Evolutionary conservation across 208 protist genomes (phyloP), one percentile per base, ranked within the genome.

Genomic region (Kentomonas sorsogonicus): DNA sequence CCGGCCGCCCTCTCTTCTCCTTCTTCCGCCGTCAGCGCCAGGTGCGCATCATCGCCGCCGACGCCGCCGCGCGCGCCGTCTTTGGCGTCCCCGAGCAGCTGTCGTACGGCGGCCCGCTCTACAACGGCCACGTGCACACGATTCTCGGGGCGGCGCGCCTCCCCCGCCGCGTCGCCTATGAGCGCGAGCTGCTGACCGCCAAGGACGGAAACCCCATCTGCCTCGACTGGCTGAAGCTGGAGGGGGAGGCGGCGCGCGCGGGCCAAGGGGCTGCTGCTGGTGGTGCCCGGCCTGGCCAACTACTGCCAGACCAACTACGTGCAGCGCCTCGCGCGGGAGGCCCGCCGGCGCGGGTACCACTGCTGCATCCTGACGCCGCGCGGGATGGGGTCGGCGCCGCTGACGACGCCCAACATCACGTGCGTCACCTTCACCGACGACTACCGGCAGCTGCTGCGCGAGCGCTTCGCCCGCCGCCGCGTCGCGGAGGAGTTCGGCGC

Each of bases 161-260:
- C 0, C 6, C 31, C 1, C 5, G 25, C 23, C 48, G 48, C 11
- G 63, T 70, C 3, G 5, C 10, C 4, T 79, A 69, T 39, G 22
- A 38, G 31, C 53, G 72, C n/a, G 72, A 72, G 53, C 38, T 60
- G 40, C 26, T 79, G 29, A 20, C 11, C 5, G 61, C 66, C 15
- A 54, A 59, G 52, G 72, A 79, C 43, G 66, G 62, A 9, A 74
- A 74, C 51, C 66, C 62, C 33, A 61, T 79, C 11, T 71, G 60
- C 15, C 60, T 79, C 4, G 72, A 79, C 57, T 74, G 27, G 50
- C 53, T 72, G 13, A 56, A 48, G 26, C 52, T 66, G 27, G 38
- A 18, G 30, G 39, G 3, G 25, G 47, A 45, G 36, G 1, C 4
- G 4, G 20, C 41, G 16, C n/a, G 23, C 15, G n/a, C 30, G 61